phyloP scores from a whole-genome alignment of 768 basidiomycete genomes.

The Thelephora ganbajun region DNA sequence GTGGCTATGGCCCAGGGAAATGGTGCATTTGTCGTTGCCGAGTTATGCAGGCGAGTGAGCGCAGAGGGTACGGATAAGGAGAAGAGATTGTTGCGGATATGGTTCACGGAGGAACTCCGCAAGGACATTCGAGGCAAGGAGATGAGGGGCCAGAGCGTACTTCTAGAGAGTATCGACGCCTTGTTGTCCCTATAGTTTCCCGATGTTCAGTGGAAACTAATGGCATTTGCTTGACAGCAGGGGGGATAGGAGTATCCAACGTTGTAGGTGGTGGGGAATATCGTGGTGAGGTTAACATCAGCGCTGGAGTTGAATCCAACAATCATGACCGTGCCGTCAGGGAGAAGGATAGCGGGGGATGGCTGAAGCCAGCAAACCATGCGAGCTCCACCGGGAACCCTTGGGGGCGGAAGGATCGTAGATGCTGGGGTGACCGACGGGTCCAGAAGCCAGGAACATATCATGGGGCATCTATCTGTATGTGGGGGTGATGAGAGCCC shows the following conservation, averaged over 20 bases:
- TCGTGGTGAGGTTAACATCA: constrained; percentile 51
- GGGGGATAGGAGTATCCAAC: constrained; percentile 86
- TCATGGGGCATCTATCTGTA: constrained; percentile 49
- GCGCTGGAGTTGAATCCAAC: constrained; percentile 91
- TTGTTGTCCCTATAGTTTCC: constrained; percentile 11
- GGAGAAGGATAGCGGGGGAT: constrained; percentile 78
- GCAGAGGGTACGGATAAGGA: constrained; percentile 25
- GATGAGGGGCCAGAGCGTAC: constrained; percentile 58
- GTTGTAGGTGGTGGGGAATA: constrained; percentile 66
- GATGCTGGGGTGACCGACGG: constrained; percentile 65
- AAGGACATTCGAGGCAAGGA: constrained; percentile 36
- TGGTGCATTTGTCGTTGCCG: constrained; percentile 67
- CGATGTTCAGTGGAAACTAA: too few species aligned
- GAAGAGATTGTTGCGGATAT: constrained; percentile 32
- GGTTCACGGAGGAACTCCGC: constrained; percentile 39
- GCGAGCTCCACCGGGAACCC: constrained; percentile 64
- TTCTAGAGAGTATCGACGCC: constrained; percentile 41
- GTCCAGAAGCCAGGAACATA: constrained; percentile 67
- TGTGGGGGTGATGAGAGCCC: constrained; percentile 18
- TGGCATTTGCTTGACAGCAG: constrained; percentile 68
- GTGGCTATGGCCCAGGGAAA: constrained; percentile 43
- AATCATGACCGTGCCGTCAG: constrained; percentile 75
- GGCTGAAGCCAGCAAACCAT: constrained; percentile 41
- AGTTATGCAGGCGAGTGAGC: constrained; percentile 35
- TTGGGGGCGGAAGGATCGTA: constrained; percentile 64